These are phyloP conservation scores for Ustilago xerochloae DNA, from an alignment of 1,284 basidiomycete genomes.

Conservation along the genomic window DNA sequence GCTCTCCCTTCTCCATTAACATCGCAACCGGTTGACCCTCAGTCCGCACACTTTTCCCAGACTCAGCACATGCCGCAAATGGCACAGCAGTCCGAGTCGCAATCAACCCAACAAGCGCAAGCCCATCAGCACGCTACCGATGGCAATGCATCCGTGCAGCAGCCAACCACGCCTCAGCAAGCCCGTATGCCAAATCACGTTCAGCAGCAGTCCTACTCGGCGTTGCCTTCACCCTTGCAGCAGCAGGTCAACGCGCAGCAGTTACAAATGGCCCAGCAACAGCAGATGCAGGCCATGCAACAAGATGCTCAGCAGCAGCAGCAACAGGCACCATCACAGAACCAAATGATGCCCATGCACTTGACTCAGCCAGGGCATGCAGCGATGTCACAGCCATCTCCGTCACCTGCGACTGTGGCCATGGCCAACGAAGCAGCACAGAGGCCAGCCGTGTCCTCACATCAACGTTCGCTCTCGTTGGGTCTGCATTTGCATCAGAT, in stretches of 20 bases:
- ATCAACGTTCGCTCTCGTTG: slow-evolving; percentile 45
- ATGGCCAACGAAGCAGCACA: slow-evolving; percentile 23
- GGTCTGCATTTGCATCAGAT: slow-evolving; percentile 44
- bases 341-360: slow-evolving; percentile 38
- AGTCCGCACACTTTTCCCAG: slow-evolving; percentile 5
- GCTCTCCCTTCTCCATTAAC: slow-evolving; percentile 23
- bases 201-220: slow-evolving; percentile 22
- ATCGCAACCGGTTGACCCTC: slow-evolving; percentile 6
- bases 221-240: slow-evolving; percentile 32
- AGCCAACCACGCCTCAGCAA: slow-evolving; percentile 22
- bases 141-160: background rate
- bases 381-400: slow-evolving; percentile 15
- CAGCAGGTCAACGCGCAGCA: slow-evolving; percentile 23
- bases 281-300: slow-evolving; percentile 21
- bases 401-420: background rate
- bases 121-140: slow-evolving; percentile 7
- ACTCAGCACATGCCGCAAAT: slow-evolving; percentile 7
- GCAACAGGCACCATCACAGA: too few species aligned
- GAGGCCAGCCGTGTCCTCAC: slow-evolving; percentile 22
- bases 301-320: slow-evolving; percentile 19
- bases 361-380: slow-evolving; percentile 21
- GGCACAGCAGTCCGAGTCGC: slow-evolving; percentile 14
- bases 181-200: slow-evolving; percentile 14
- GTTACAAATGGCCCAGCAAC: slow-evolving; percentile 15
- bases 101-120: slow-evolving; percentile 7